A percentile compares a stretch with the other conserved stretches of the same genome.
phyloP scores from a whole-genome alignment of 495 filamentous ascomycete genomes.

The Melanomma pulvis-pyrius region DNA sequence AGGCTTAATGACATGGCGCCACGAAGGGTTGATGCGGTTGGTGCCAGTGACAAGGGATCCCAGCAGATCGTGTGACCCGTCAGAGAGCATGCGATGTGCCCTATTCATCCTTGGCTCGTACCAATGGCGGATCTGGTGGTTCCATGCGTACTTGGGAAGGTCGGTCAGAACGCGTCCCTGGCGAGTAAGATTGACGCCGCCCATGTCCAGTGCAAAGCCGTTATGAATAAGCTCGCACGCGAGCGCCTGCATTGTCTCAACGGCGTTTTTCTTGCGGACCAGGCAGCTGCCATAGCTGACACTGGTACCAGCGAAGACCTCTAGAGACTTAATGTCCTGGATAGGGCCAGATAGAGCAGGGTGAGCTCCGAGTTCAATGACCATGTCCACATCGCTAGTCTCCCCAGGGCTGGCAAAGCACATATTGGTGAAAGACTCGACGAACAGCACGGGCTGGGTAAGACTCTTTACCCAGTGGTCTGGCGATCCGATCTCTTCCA shows the following conservation, averaged over 20 bases:
- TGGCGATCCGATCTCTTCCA: conserved; percentile 21
- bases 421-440: conserved; percentile 14
- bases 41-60: conserved; percentile 54
- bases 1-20: conserved; percentile 2
- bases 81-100: conserved; percentile 41
- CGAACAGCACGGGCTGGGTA: conserved; percentile 4
- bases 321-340: neutral
- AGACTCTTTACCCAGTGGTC: conserved; percentile 18
- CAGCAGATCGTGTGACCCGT: conserved; percentile 54
- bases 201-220: neutral
- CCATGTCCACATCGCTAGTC: conserved; percentile 9
- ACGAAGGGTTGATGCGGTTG: conserved; percentile 51
- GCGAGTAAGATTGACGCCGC: neutral
- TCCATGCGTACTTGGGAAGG: neutral
- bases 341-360: neutral
- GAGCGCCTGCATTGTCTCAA: neutral
- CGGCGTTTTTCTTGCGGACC: neutral
- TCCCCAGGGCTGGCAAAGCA: neutral
- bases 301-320: neutral
- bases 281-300: conserved; percentile 29
- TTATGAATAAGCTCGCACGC: neutral
- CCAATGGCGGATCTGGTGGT: neutral
- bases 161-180: neutral
- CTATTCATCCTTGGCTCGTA: neutral
- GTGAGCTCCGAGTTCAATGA: neutral